phyloP scores from a whole-genome alignment of 805 yeast species.

The Wickerhamiella kurtzmanii region DNA sequence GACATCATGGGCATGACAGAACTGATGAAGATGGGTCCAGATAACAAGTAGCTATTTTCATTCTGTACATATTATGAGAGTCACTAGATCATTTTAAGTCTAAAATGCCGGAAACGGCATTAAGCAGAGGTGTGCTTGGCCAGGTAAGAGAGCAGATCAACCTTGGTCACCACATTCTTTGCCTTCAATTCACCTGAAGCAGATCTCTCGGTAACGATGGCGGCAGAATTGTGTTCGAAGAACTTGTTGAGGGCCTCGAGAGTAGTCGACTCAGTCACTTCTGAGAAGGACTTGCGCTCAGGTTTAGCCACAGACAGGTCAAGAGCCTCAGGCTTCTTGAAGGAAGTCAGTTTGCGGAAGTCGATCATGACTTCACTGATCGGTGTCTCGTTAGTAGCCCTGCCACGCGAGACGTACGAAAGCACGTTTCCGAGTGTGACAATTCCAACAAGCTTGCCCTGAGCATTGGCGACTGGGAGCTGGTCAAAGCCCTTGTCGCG shows the following conservation, averaged over 20 bases:
- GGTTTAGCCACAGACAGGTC: conserved; percentile 29
- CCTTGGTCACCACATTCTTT: conserved; percentile 75
- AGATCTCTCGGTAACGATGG: conserved; percentile 56
- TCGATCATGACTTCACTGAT: conserved; percentile 53
- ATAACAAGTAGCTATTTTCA: background rate
- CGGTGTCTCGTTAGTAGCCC: conserved; percentile 41
- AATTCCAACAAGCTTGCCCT: conserved; percentile 57
- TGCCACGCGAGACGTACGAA: conserved; percentile 50
- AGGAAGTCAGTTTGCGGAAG: conserved; percentile 48
- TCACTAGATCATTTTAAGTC: background rate
- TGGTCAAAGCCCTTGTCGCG: conserved; percentile 74
- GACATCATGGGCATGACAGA: conserved; percentile 13
- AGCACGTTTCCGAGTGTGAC: conserved; percentile 63
- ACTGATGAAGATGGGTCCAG: conserved; percentile 7
- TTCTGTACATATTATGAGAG: background rate
- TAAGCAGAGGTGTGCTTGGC: conserved; percentile 18
- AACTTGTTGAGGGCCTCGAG: conserved; percentile 58
- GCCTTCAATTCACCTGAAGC: conserved; percentile 40
- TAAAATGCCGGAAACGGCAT: too few species aligned
- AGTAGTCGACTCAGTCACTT: conserved; percentile 52
- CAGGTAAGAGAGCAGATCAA: conserved; percentile 50
- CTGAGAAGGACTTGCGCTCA: conserved; percentile 40
- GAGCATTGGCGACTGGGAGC: conserved; percentile 53
- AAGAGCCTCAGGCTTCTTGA: conserved; percentile 41
- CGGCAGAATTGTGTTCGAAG: conserved; percentile 75